Base-by-base conservation (phyloP, 306 rosid genomes). In the Elaeagnus macrophylla region DNA sequence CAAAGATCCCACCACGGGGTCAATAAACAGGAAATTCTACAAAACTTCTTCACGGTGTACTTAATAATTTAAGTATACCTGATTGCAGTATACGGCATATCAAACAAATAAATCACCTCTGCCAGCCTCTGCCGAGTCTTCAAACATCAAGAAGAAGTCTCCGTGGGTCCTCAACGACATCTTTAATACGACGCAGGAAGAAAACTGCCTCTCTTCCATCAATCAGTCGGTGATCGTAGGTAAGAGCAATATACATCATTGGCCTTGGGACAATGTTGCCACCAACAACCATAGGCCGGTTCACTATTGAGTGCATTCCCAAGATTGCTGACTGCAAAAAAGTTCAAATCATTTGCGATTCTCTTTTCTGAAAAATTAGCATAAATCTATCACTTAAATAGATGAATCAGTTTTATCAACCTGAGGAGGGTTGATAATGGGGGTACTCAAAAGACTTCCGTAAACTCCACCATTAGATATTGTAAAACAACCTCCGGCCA, bases 191-290 rank as follows among this genome's bases (percentile, higher is more conserved):
- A 53, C 86, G 79, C 74, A 86, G 71, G 45, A 86, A 86, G 83
- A 65, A 83, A 53, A 83, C 93, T 3, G 95, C 95, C 93, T 86
- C 95, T 81, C 93, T 86, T 57, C 93, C 95, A 56, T 86, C 95
- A 56, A 86, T 86, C 43, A 83, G 72, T 69, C 95, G 72, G 43
- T 81, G 93, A 61, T 86, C 95, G 50, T 86, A 86, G n/a, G 93
- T 86, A 52, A 86, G 77, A 66, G 93, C 95, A 54, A 79, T 12
- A 56, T 83, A 79, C 89, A 83, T 86, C 89, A 81, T 70, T 51
- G 93, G 86, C 68, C 95, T 84, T 32, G 84, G 82, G 37, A 86
- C 81, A 37, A 83, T 60, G 36, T 72, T 67, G 47, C 84, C 86
- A 55, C 84, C 93, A 39, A 81, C 95, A 58, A 81, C 89, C 73